Percentiles rank a stretch among this genome's conserved stretches.
These are phyloP conservation scores for Groenewaldozyma salmanticensis DNA, from an alignment of 805 yeast species.

Conservation along the genomic window DNA sequence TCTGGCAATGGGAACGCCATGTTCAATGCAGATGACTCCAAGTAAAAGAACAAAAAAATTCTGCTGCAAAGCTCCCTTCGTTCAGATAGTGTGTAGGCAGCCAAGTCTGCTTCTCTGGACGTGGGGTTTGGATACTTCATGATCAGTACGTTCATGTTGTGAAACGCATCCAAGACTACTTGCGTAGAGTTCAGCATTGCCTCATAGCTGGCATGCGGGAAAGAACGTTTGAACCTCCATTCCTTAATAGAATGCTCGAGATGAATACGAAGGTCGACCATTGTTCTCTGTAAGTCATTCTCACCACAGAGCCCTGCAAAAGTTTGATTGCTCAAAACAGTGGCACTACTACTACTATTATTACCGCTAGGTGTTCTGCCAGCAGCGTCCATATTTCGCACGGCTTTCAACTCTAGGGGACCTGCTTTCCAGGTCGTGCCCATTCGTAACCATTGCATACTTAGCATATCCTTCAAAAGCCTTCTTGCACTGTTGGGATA, in stretches of 20 bases:
- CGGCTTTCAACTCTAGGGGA: conserved; percentile 34
- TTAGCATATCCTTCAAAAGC: conserved; percentile 52
- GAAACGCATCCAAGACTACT: conserved; percentile 61
- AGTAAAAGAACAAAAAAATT: conserved; percentile 63
- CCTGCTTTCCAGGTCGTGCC: conserved; percentile 77
- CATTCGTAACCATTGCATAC: conserved; percentile 66
- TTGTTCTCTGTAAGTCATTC: conserved; percentile 40
- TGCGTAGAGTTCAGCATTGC: conserved; percentile 47
- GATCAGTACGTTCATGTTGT: conserved; percentile 61
- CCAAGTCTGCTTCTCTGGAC: conserved; percentile 44
- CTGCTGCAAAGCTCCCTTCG: conserved; percentile 62
- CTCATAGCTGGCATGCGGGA: conserved; percentile 45
- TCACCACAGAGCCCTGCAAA: conserved; percentile 23
- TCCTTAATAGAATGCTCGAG: conserved; percentile 69
- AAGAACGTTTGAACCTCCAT: conserved; percentile 62
- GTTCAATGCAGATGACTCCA: conserved; percentile 53
- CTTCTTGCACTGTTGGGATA: conserved; percentile 71
- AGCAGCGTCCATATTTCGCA: background rate
- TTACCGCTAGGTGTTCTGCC: no score
- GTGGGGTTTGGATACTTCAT: conserved; percentile 48
- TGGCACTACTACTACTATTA: no score
- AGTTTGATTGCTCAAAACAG: conserved; percentile 1
- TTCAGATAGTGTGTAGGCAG: conserved; percentile 40
- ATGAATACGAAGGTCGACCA: conserved; percentile 50
- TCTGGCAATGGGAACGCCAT: conserved; percentile 71